phyloP scores from a whole-genome alignment of 805 yeast genomes.

The Pichia thaimueangensis region DNA sequence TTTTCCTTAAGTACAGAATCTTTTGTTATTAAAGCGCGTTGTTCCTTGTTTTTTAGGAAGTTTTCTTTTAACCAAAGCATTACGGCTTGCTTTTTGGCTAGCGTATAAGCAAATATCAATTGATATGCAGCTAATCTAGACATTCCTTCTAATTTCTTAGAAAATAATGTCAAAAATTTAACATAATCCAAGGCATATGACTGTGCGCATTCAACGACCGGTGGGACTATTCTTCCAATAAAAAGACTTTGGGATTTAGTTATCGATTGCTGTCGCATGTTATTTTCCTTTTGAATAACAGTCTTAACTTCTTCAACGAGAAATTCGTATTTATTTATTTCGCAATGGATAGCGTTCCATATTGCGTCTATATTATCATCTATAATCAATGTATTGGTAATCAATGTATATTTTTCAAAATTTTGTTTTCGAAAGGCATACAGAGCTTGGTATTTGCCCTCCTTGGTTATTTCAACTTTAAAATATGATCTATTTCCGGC shows the following conservation, averaged over 20 bases:
- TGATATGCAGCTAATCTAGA: slow-evolving; percentile 25
- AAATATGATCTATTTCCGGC: slow-evolving; percentile 5
- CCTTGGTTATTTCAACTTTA: slow-evolving; percentile 10
- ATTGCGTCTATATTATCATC: slow-evolving; percentile 4
- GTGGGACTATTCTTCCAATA: slow-evolving; percentile 14
- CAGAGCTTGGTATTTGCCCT: not conserved
- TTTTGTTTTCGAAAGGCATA: not conserved
- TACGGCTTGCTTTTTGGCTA: slow-evolving; percentile 23
- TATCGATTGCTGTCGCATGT: not conserved
- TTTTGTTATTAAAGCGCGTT: slow-evolving; percentile 11
- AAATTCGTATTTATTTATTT: slow-evolving; percentile 2
- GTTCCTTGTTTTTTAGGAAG: slow-evolving; percentile 21
- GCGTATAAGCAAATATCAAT: slow-evolving; percentile 27
- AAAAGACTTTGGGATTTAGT: slow-evolving; percentile 3
- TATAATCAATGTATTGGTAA: not conserved
- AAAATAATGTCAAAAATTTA: slow-evolving; percentile 15
- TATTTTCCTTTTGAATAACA: not conserved
- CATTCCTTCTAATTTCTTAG: slow-evolving; percentile 14
- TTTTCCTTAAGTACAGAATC: slow-evolving; percentile 1
- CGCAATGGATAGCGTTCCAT: not conserved
- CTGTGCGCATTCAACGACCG: slow-evolving; percentile 17
- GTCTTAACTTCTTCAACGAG: slow-evolving; percentile 1
- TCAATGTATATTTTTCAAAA: not conserved
- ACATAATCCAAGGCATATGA: slow-evolving; percentile 19
- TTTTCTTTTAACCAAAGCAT: slow-evolving; percentile 23